These are phyloP conservation scores for Trypanosoma vivax DNA, from an alignment of 208 protist genomes.

Conservation along the genomic window DNA sequence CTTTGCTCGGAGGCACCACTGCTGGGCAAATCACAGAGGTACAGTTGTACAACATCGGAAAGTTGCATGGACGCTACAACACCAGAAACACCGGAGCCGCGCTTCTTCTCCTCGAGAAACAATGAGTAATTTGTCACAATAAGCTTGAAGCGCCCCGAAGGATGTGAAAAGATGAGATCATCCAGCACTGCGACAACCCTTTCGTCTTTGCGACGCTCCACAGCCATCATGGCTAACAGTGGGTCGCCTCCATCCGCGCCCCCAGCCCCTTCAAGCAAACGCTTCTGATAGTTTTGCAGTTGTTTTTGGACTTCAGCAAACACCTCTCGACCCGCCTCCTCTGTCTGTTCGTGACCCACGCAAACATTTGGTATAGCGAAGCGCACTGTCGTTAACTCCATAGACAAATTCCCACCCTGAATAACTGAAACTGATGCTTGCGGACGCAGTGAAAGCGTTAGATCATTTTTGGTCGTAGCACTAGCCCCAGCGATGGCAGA, in stretches of 20 bases:
- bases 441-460: conserved; percentile 58
- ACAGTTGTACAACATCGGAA: conserved; percentile 61
- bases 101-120: conserved; percentile 74
- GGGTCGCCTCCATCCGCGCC: conserved; percentile 21
- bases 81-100: conserved; percentile 13
- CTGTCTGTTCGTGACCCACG: conserved; percentile 78
- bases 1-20: neutral
- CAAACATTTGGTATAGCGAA: conserved; percentile 82
- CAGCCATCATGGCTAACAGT: conserved; percentile 46
- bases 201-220: conserved; percentile 44
- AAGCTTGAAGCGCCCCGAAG: conserved; percentile 76
- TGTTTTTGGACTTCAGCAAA: conserved; percentile 42
- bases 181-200: conserved; percentile 68
- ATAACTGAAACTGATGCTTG: conserved; percentile 15
- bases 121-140: conserved; percentile 75
- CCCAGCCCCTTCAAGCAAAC: conserved; percentile 22
- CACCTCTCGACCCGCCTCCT: conserved; percentile 72
- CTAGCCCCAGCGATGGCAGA: conserved; percentile 56
- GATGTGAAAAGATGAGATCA: conserved; percentile 71
- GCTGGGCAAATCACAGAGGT: conserved; percentile 70
- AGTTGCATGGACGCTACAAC: conserved; percentile 47
- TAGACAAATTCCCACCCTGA: neutral
- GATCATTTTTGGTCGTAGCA: conserved; percentile 75
- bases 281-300: conserved; percentile 53
- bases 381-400: conserved; percentile 71